Percentiles rank a stretch among this genome's conserved stretches.
Evolutionary conservation across 257 asterid genomes (phyloP).

Genomic region (Solanum raphanifolium): DNA sequence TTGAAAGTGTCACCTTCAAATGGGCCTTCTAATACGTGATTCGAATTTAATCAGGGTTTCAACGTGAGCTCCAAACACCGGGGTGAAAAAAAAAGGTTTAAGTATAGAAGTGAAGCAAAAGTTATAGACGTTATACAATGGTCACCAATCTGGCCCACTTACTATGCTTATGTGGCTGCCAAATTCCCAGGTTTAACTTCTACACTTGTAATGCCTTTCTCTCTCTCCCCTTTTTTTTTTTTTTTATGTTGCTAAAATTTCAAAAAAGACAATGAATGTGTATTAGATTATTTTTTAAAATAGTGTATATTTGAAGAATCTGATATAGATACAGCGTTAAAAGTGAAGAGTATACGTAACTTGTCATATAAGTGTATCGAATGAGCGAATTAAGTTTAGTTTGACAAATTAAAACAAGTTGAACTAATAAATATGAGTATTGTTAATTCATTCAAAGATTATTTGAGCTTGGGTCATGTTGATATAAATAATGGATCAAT

Average conservation of each 20-base stretch:
- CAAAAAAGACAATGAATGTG: no score
- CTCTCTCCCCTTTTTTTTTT: not conserved
- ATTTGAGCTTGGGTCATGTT: not conserved
- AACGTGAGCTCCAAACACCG: fast-evolving
- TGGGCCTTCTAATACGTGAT: fast-evolving
- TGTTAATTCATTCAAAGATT: not conserved
- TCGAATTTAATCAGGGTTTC: fast-evolving
- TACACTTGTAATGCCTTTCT: not conserved
- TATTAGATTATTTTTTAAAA: no score
- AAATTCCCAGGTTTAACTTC: not conserved
- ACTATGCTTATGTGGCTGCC: constrained; percentile 10
- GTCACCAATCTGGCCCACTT: constrained; percentile 7
- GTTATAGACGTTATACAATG: constrained; percentile 7
- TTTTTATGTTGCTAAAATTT: not conserved
- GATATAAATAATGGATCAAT: not conserved
- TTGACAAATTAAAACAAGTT: not conserved
- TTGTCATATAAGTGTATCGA: not conserved
- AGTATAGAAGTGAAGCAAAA: constrained; percentile 26
- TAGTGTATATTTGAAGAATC: no score
- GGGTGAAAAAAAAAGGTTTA: no score
- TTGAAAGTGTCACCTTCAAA: fast-evolving
- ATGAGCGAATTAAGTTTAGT: not conserved
- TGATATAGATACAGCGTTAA: fast-evolving
- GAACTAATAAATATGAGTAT: not conserved
- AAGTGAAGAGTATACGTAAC: not conserved